A percentile compares a stretch with the other conserved stretches of the same genome.
Evolutionary conservation across 345 rosid genomes (phyloP).

Genomic region (Acer negundo): DNA sequence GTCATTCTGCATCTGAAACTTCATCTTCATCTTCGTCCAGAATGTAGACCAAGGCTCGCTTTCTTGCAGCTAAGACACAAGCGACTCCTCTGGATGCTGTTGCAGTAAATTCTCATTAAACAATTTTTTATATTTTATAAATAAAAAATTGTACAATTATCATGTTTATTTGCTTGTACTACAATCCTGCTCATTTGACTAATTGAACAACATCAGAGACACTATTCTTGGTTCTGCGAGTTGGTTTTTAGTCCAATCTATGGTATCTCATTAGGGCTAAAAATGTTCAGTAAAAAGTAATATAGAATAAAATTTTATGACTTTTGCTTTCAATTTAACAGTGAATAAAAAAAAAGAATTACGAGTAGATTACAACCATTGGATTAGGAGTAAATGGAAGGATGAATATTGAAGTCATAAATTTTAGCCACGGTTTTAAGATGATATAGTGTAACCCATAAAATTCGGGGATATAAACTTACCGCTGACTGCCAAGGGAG

Average conservation of each 20-base stretch:
- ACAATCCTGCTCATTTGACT: neutral
- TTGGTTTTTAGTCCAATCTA: neutral
- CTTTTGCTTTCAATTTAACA: too few relatives aligned
- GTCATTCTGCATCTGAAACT: conserved; percentile 44
- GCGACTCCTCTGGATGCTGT: conserved; percentile 80
- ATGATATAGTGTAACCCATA: too few relatives aligned
- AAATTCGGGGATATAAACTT: conserved; percentile 26
- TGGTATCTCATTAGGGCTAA: neutral
- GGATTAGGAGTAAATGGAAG: too few relatives aligned
- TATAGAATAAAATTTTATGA: neutral
- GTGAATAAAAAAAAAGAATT: too few relatives aligned
- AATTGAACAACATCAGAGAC: neutral
- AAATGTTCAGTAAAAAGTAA: neutral
- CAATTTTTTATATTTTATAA: too few relatives aligned
- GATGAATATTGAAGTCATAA: too few relatives aligned
- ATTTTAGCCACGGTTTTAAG: too few relatives aligned
- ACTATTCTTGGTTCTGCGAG: neutral
- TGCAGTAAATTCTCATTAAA: neutral
- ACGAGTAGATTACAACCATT: too few relatives aligned
- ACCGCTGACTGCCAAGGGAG: conserved; percentile 90
- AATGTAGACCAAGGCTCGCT: conserved; percentile 67
- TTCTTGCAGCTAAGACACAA: conserved; percentile 69
- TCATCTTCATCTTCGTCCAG: conserved; percentile 81
- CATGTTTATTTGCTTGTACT: neutral
- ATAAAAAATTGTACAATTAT: neutral